Evolutionary conservation across 2,329 filamentous ascomycete species (phyloP).

Genomic region (Fusarium sp.): DNA sequence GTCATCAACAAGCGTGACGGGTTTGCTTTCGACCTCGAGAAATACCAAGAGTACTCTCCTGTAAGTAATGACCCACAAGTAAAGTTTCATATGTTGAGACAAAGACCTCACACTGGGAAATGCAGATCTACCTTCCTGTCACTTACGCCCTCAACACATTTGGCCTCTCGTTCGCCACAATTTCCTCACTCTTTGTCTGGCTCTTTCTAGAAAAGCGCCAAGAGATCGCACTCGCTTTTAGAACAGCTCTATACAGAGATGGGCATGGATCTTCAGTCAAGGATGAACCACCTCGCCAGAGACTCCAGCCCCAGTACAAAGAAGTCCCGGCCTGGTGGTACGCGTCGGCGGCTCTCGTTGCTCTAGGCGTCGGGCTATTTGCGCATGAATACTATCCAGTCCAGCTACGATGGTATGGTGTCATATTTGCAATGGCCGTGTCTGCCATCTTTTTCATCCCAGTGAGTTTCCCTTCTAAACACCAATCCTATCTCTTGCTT

Average conservation of each 20-base stretch:
- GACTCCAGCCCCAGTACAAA: constrained; percentile 27
- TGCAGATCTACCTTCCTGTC: constrained; percentile 55
- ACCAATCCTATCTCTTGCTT: not conserved
- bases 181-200: constrained; percentile 52
- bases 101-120: not conserved
- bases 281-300: not conserved
- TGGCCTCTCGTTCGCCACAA: constrained; percentile 63
- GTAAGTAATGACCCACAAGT: constrained; percentile 37
- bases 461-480: constrained; percentile 20
- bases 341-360: constrained; percentile 16
- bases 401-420: constrained; percentile 47
- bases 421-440: constrained; percentile 41
- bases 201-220: constrained; percentile 45
- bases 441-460: constrained; percentile 45
- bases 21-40: constrained; percentile 55
- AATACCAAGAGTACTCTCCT: constrained; percentile 64
- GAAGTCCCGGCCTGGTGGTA: constrained; percentile 44
- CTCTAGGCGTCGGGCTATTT: constrained; percentile 43
- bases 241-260: not conserved
- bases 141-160: constrained; percentile 60
- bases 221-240: constrained; percentile 28
- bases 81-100: no score
- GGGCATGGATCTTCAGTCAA: not conserved
- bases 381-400: constrained; percentile 46
- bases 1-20: constrained; percentile 57